phyloP scores from a whole-genome alignment of 1,284 basidiomycete genomes.

The Peniophora sp. region DNA sequence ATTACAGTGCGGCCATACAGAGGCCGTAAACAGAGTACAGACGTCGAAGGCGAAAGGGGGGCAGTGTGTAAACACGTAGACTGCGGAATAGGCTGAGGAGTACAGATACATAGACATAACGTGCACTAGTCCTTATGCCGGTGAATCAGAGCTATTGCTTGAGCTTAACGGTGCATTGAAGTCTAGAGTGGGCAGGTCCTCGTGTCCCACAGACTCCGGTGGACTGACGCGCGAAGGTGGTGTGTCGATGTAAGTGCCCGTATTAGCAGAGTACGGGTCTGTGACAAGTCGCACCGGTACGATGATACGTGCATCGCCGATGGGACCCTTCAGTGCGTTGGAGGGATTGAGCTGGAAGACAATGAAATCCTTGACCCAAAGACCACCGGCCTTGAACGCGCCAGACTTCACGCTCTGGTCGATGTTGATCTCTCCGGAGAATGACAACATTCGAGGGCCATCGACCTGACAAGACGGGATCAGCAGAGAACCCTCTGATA shows the following conservation, averaged over 20 bases:
- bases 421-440: constrained; percentile 51
- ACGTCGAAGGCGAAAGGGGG: too few species aligned
- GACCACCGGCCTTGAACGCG: constrained; percentile 57
- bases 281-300: constrained; percentile 63
- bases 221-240: neutral
- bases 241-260: neutral
- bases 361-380: constrained; percentile 62
- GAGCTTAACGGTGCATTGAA: neutral
- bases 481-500: neutral
- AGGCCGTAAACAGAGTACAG: too few species aligned
- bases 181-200: neutral
- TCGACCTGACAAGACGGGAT: constrained; percentile 38
- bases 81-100: too few species aligned
- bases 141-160: neutral
- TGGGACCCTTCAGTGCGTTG: constrained; percentile 45
- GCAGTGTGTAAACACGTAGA: too few species aligned
- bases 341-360: constrained; percentile 51
- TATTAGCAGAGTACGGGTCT: constrained; percentile 45
- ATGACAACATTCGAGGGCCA: constrained; percentile 51
- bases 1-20: too few species aligned
- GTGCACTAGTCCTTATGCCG: too few species aligned
- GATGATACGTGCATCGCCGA: constrained; percentile 48
- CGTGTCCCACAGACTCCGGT: neutral
- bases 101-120: too few species aligned
- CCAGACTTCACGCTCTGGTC: constrained; percentile 38